Evolutionary conservation across 768 basidiomycete species (phyloP).

Genomic region (Mycena polygramma): DNA sequence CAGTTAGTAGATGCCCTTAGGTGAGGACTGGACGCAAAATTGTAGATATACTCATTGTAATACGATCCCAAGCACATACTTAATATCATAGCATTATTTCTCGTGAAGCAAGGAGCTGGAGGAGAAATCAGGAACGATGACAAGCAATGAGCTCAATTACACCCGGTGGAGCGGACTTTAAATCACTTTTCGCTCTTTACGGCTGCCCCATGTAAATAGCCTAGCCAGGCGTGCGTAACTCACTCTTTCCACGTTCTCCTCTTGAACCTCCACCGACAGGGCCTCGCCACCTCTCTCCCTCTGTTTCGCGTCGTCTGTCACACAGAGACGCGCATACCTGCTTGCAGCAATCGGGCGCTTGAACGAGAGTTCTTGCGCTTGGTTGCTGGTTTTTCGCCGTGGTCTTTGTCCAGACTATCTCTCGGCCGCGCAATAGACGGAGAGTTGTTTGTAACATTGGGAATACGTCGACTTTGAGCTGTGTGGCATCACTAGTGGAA

Average conservation of each 20-base stretch:
- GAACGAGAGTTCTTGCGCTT: constrained; percentile 1
- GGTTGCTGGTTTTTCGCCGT: background rate
- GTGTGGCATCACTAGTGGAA: no score
- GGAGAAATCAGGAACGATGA: no score
- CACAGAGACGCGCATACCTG: background rate
- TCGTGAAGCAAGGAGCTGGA: no score
- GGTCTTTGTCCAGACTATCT: constrained; percentile 8
- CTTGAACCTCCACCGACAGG: background rate
- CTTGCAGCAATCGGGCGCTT: background rate
- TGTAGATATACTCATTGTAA: constrained; percentile 20
- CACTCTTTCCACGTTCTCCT: constrained; percentile 7
- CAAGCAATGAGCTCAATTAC: background rate
- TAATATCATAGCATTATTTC: background rate
- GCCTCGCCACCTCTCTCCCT: background rate
- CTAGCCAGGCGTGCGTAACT: background rate
- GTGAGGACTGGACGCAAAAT: constrained; percentile 4
- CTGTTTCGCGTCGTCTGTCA: background rate
- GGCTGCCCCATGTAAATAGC: background rate
- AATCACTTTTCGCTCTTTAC: background rate
- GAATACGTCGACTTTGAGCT: background rate
- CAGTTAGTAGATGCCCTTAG: background rate
- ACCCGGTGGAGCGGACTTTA: background rate
- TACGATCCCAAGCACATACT: background rate
- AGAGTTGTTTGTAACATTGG: constrained; percentile 1
- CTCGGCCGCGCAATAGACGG: background rate